Evolutionary conservation across 2,329 filamentous ascomycete species (phyloP), one percentile per base, ranked within the genome.

Genomic region (Aspergillus quadricinctus): DNA sequence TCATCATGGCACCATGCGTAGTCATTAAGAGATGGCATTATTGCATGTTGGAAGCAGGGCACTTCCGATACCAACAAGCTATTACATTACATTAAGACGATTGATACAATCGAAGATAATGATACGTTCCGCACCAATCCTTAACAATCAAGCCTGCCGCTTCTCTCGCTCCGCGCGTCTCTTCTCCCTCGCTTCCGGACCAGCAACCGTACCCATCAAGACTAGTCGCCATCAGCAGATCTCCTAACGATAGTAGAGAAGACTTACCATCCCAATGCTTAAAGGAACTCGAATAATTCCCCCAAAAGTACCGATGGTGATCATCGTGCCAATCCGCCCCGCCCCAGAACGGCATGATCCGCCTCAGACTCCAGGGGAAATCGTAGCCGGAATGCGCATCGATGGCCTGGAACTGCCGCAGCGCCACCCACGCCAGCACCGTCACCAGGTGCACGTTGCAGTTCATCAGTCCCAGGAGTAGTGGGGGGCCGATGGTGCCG

Each of bases 361-460:
- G 89, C 75, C 91, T 89, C 79, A 97, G 77, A 68, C 88, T 92
- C 92, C 92, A 97, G 57, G 93, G 93, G 79, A 97, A 97, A 73
- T 97, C 93, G 77, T 97, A 97, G 61, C 93, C 93, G 67, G 88
- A 93, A 80, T 97, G 93, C 40, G 93, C 89, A 73, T 97, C 93
- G 74, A 97, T 94, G 69, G 93, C 93, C 80, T 97, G 93, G 83
- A 95, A 92, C 27, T 97, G 82, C 65, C 93, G 90, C 65, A 90
- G 81, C 52, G 89, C 80, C 69, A 97, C 96, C 92, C 92, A 97
- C 61, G 87, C 71, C 79, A 97, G 96, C 90, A 97, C 97, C 68
- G 93, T 97, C 74, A 96, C 72, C 60, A 97, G 88, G 78, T 97
- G 93, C 31, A 97, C 82, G 62, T 97, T 86, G 64, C 86, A 85